A percentile compares a stretch with the other conserved stretches of the same genome.
Evolutionary conservation across 768 basidiomycete species (phyloP).

Genomic region (Suillus subaureus): DNA sequence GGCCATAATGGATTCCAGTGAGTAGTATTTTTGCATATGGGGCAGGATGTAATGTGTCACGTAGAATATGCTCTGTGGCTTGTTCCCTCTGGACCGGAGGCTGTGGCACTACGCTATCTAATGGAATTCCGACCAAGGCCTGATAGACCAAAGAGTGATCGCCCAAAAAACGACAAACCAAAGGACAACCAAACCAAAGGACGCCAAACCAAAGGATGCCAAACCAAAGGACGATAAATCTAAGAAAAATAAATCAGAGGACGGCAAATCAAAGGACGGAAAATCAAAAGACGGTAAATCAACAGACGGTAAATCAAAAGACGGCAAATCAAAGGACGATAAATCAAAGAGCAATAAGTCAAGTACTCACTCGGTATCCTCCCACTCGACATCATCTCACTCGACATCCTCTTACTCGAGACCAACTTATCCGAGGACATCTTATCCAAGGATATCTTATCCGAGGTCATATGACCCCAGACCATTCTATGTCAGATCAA

Average conservation of each 20-base stretch:
- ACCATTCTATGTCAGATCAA: background rate
- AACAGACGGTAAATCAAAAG: background rate
- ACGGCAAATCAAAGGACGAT: background rate
- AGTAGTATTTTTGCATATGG: background rate
- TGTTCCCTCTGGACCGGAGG: background rate
- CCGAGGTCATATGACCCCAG: background rate
- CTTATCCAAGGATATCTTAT: background rate
- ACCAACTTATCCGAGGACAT: background rate
- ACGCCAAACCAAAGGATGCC: no score
- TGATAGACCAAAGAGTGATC: background rate
- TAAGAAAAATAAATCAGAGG: background rate
- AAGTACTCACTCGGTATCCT: background rate
- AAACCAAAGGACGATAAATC: background rate
- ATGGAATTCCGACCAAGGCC: background rate
- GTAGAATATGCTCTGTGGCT: constrained; percentile 4
- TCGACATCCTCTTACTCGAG: no score
- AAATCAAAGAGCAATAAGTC: background rate
- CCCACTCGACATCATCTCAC: background rate
- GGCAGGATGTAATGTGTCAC: background rate
- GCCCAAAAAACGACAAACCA: background rate
- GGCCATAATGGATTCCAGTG: background rate
- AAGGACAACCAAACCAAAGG: no score
- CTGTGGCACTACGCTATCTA: background rate
- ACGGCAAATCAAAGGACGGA: no score
- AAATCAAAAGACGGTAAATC: no score